phyloP scores from a whole-genome alignment of 805 yeast genomes.

The Komagataella kurtzmanii region DNA sequence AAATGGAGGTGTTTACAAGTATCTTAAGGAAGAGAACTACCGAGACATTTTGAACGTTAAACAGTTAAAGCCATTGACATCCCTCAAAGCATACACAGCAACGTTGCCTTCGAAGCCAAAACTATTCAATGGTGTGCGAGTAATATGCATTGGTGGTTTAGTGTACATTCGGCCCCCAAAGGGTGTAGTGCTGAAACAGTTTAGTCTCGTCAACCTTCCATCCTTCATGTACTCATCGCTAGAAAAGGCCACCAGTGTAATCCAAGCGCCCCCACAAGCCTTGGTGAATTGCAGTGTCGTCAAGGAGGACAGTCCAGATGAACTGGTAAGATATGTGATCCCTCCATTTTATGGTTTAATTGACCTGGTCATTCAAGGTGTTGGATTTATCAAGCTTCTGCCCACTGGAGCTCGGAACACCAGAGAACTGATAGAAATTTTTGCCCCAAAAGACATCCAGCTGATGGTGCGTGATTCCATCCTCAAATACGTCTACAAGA shows the following conservation, averaged over 20 bases:
- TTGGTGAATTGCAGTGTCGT: slow-evolving; percentile 10
- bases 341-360: slow-evolving; percentile 64
- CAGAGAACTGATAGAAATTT: slow-evolving; percentile 27
- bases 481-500: slow-evolving; percentile 13
- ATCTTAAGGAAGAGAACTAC: slow-evolving; percentile 6
- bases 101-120: slow-evolving; percentile 1
- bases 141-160: slow-evolving; percentile 43
- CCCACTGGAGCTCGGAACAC: slow-evolving; percentile 35
- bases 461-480: slow-evolving; percentile 32
- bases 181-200: slow-evolving; percentile 31
- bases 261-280: slow-evolving; percentile 13
- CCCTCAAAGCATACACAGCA: slow-evolving; percentile 2
- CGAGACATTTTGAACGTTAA: background rate
- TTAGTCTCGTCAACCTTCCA: slow-evolving; percentile 28
- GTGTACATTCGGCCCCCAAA: slow-evolving; percentile 44
- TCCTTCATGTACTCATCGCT: slow-evolving; percentile 20
- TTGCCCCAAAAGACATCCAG: slow-evolving; percentile 42
- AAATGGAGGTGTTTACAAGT: slow-evolving; percentile 16
- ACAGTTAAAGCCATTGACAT: background rate
- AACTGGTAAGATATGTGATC: slow-evolving; percentile 31
- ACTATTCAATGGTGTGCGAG: slow-evolving; percentile 10
- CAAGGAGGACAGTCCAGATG: slow-evolving; percentile 12
- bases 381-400: slow-evolving; percentile 48
- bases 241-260: slow-evolving; percentile 17
- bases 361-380: slow-evolving; percentile 49